Evolutionary conservation across 2,329 filamentous ascomycete species (phyloP), one percentile per base, ranked within the genome.

Genomic region (Allantophomopsis cytisporea): DNA sequence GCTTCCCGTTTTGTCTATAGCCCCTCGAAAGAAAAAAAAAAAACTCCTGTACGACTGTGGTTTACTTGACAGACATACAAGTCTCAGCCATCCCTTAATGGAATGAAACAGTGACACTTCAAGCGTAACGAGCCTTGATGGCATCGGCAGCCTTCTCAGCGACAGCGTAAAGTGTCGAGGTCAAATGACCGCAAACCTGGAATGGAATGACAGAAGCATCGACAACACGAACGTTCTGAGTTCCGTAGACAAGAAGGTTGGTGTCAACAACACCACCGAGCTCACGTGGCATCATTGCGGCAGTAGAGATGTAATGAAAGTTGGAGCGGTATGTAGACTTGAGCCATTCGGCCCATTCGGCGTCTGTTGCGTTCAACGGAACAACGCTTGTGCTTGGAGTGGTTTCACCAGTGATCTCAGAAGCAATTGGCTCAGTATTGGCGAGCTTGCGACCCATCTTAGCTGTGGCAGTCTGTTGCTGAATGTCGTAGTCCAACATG

Each of bases 201-300:
- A 38, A 15, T n/a, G 39, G 39, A 16, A 41, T 12, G 14, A 41
- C 18, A 28, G 32, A 30, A 37, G 39, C 39, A 41, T 41, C 39
- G 16, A 37, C 28, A 14, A 41, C 39, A 13, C 39, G 20, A 32
- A 41, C 18, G 16, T 41, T 41, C 11, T n/a, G 14, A 41, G 35
- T 31, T 31, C 58, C 58, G 39, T 59, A 56, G n/a, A 62, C 60
- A 37, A 44, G 42, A 36, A 61, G 50, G 11, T 48, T 49, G 14
- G 50, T 44, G 44, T 57, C 50, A 13, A 62, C 58, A 16, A 61
- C 59, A 18, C 59, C 57, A 16, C 58, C 58, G 41, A 54, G 49
- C 39, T 55, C 52, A 20, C 44, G 35, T 11, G 42, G 43, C 36
- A 50, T 36, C 47, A 51, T 50, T 1, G 41, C 43, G 12, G 37